These are phyloP conservation scores for Podospora anserina DNA, from an alignment of 495 filamentous ascomycete genomes.

Conservation along the genomic window DNA sequence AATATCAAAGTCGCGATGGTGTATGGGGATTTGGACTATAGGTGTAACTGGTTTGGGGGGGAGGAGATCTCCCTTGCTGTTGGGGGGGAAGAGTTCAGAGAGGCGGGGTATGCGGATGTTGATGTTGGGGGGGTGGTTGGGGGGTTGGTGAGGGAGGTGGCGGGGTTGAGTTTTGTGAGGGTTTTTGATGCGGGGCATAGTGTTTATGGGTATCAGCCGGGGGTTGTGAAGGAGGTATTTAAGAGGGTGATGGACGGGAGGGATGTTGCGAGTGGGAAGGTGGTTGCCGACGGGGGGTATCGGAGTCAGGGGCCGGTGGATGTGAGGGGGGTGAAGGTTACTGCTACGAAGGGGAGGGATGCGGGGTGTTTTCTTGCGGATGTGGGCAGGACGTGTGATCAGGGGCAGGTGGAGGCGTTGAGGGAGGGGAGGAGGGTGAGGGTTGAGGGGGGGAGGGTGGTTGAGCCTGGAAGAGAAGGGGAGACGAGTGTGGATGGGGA, in stretches of 20 bases:
- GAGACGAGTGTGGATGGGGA: not conserved
- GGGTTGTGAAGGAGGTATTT: not conserved
- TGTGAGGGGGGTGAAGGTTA: not conserved
- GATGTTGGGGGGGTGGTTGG: slow-evolving; percentile 42
- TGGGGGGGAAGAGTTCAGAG: slow-evolving; percentile 39
- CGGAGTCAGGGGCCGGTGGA: not conserved
- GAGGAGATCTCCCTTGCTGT: slow-evolving; percentile 56
- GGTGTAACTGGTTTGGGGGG: slow-evolving; percentile 58
- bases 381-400: not conserved
- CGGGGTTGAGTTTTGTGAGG: slow-evolving; percentile 58
- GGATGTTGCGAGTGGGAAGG: slow-evolving; percentile 4
- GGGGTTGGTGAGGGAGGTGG: slow-evolving; percentile 58
- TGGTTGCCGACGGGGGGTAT: not conserved
- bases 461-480: not conserved
- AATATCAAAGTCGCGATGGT: slow-evolving; percentile 58
- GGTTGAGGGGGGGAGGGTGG: not conserved
- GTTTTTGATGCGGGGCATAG: slow-evolving; percentile 61
- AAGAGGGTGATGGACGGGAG: not conserved
- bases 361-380: not conserved
- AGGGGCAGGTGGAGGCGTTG: slow-evolving; percentile 1
- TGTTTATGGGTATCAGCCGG: slow-evolving; percentile 45
- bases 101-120: slow-evolving; percentile 52
- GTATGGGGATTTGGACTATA: slow-evolving; percentile 59
- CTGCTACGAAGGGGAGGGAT: not conserved
- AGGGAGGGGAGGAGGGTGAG: not conserved